Evolutionary conservation across 139 green algal species (phyloP).

Genomic region (Tetraselmis striata): DNA sequence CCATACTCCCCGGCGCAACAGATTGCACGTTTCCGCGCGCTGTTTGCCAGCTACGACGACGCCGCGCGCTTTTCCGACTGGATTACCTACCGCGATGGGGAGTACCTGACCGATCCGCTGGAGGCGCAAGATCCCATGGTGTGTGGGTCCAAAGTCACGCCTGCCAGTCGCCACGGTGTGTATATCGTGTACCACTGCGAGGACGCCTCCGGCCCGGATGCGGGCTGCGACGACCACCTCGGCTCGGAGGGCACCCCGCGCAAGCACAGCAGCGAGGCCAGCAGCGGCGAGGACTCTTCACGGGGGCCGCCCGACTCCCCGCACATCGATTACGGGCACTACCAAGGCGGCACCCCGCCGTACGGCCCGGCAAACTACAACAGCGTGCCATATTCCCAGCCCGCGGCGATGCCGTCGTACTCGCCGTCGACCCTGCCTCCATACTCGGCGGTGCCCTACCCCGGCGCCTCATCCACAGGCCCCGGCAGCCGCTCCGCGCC

Average conservation of each 20-base stretch:
- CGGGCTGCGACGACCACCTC: not conserved
- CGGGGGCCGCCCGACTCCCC: too few relatives aligned
- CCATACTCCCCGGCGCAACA: too few relatives aligned
- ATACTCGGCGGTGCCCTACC: not conserved
- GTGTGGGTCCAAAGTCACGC: not conserved
- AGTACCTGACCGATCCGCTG: not conserved
- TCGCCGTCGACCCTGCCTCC: not conserved
- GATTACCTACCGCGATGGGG: not conserved
- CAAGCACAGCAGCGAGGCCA: too few relatives aligned
- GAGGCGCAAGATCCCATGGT: not conserved
- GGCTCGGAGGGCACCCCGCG: not conserved
- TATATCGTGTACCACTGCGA: not conserved
- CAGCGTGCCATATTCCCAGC: too few relatives aligned
- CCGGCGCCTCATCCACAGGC: too few relatives aligned
- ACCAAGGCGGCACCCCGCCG: too few relatives aligned
- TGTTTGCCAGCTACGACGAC: not conserved
- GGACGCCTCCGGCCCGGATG: not conserved
- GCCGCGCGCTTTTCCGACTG: not conserved
- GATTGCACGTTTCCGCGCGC: not conserved
- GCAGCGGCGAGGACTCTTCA: not conserved
- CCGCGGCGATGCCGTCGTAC: too few relatives aligned
- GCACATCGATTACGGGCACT: too few relatives aligned
- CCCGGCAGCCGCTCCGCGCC: too few relatives aligned
- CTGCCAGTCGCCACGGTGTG: not conserved
- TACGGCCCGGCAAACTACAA: too few relatives aligned